Evolutionary conservation across 139 green algal genomes (phyloP), one percentile per base, ranked within the genome.

Genomic region (Parachlorella kessleri): DNA sequence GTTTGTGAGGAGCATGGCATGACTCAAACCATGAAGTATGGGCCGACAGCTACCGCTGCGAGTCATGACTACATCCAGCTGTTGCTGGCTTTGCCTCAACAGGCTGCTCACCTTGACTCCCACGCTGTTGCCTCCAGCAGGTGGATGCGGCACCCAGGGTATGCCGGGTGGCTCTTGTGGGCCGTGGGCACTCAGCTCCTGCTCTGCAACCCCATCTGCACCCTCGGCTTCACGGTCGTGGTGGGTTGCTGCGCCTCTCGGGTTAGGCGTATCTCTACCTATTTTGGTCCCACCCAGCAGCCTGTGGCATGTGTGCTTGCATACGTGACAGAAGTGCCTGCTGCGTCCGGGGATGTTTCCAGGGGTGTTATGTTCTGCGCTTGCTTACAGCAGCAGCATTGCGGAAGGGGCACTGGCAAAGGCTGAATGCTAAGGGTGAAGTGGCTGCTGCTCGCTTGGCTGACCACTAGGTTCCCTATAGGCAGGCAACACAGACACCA

Each of bases 161-260:
- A 98, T 78, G 55, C 94, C 23, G 95, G 95, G 5, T 98, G 93
- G 93, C 87, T 93, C 26, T 23, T 97, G 1, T 98, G 94, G 94
- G 82, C 85, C 0, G 64, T 95, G 1, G 95, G 91, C n/a, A 97
- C 92, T 4, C 92, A 97, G 73, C 28, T 97, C 30, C 71, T 98
- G 67, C 87, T 98, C 23, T 66, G 72, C 72, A 98, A 98, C 74
- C 88, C 90, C 6, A 1, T 93, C 6, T 91, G 88, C 77, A 55
- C 59, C 4, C 2, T 88, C 23, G 73, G 23, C 0, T 97, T 95
- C 72, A 79, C 69, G 0, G 54, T 81, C 1, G 72, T 90, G 84
- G 88, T 93, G 21, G 6, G n/a, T n/a, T n/a, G n/a, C n/a, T n/a
- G n/a, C n/a, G n/a, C 2, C 24, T 42, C 40, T n/a, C 42, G 65